These are phyloP conservation scores for Alternaria infectoria DNA, from an alignment of 2,329 filamentous ascomycete genomes.

Conservation along the genomic window DNA sequence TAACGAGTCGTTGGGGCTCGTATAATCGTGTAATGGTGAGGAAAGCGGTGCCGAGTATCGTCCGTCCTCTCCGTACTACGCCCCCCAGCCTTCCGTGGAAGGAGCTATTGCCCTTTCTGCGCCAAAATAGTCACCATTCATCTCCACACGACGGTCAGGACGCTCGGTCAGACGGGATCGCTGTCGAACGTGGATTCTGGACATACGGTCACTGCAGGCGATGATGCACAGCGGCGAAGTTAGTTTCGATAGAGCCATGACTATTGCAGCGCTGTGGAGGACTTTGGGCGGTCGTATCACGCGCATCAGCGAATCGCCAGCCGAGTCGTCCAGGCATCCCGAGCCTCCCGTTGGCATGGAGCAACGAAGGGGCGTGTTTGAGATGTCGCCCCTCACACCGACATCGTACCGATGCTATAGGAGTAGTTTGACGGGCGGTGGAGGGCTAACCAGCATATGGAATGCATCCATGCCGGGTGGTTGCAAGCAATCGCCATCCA, in stretches of 20 bases:
- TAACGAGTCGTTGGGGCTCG: conserved; percentile 32
- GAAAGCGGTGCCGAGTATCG: conserved; percentile 34
- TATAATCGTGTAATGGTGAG: conserved; percentile 17
- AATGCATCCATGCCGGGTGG: conserved; percentile 4
- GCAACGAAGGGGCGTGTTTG: conserved; percentile 21
- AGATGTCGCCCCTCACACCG: conserved; percentile 16
- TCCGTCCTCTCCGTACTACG: conserved; percentile 31
- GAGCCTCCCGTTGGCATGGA: conserved; percentile 15
- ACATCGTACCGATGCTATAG: conserved; percentile 12
- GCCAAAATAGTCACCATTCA: conserved; percentile 34
- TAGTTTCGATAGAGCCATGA: conserved; percentile 20
- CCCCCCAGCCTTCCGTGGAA: conserved; percentile 25
- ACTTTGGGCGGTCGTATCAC: conserved; percentile 8
- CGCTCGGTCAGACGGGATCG: conserved; percentile 22
- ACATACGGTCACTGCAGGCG: conserved; percentile 17
- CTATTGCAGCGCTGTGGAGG: conserved; percentile 13
- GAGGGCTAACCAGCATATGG: conserved; percentile 12
- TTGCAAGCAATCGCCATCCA: conserved; percentile 5
- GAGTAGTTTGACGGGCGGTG: conserved; percentile 1
- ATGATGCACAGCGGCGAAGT: conserved; percentile 12
- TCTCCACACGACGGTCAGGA: conserved; percentile 33
- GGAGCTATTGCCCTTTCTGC: conserved; percentile 24
- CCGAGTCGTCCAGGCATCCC: conserved; percentile 8
- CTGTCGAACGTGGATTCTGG: background rate
- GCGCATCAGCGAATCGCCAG: conserved; percentile 10